phyloP scores from a whole-genome alignment of 2,329 filamentous ascomycete genomes.

The Epichloe hybrida region DNA sequence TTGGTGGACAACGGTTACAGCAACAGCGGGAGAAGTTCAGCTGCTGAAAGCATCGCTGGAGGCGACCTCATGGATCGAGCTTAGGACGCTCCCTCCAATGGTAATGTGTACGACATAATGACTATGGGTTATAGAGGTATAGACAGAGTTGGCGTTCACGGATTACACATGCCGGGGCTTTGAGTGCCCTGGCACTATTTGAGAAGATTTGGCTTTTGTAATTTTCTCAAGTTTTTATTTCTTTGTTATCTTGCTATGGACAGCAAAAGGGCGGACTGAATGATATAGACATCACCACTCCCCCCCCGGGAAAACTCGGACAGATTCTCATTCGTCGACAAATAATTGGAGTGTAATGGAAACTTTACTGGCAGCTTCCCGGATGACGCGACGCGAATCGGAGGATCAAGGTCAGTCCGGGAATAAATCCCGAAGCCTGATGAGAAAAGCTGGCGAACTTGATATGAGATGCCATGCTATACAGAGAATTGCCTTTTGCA shows the following conservation, averaged over 20 bases:
- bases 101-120: constrained; percentile 24
- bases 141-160: constrained; percentile 26
- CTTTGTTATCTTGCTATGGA: background rate
- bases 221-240: constrained; percentile 7
- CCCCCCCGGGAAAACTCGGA: background rate
- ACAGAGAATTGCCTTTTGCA: too few species aligned
- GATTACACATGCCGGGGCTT: constrained; percentile 10
- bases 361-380: constrained; percentile 8
- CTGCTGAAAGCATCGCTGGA: constrained; percentile 64
- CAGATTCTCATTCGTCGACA: constrained; percentile 4
- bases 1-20: constrained; percentile 55
- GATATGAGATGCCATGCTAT: too few species aligned
- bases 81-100: constrained; percentile 17
- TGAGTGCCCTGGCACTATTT: background rate
- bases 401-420: background rate
- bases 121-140: constrained; percentile 26
- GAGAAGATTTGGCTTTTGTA: background rate
- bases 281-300: constrained; percentile 9
- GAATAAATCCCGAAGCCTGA: background rate
- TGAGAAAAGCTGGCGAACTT: background rate
- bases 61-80: constrained; percentile 50
- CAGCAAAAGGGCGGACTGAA: background rate
- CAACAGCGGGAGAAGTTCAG: constrained; percentile 63
- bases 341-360: constrained; percentile 13
- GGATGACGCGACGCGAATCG: background rate